These are phyloP conservation scores for Chalciporus pseudorubinellus DNA, from an alignment of 768 basidiomycete species.

Conservation along the genomic window DNA sequence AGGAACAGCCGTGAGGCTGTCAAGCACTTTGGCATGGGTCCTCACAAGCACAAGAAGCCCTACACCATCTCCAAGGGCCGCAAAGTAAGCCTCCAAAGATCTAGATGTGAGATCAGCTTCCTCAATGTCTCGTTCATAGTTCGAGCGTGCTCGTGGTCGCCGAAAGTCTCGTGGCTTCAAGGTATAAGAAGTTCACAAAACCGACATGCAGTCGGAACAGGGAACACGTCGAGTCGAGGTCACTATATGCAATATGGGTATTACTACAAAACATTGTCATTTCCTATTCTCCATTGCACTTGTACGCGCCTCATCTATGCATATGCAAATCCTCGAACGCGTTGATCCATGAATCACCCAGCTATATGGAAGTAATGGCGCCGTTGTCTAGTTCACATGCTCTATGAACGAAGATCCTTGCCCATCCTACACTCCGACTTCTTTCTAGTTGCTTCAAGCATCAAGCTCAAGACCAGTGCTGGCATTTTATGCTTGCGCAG, in stretches of 20 bases:
- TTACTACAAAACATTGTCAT: constrained; percentile 22
- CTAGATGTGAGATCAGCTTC: neutral
- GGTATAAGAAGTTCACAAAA: constrained; percentile 58
- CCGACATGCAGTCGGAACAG: constrained; percentile 29
- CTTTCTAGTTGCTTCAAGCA: neutral
- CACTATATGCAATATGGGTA: constrained; percentile 34
- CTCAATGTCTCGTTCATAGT: constrained; percentile 41
- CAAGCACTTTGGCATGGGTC: constrained; percentile 98
- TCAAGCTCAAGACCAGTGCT: neutral
- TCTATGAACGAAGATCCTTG: neutral
- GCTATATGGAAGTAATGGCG: neutral
- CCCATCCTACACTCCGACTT: neutral
- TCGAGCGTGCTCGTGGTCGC: constrained; percentile 98
- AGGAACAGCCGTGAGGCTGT: constrained; percentile 91
- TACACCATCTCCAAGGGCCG: constrained; percentile 94
- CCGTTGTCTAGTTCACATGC: neutral
- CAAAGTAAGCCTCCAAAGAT: constrained; percentile 53
- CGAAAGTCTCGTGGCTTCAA: constrained; percentile 98
- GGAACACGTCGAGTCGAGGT: constrained; percentile 22
- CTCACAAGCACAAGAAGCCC: constrained; percentile 98
- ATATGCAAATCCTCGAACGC: constrained; percentile 21
- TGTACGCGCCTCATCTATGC: constrained; percentile 27
- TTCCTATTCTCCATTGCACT: constrained; percentile 16
- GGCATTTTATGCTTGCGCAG: neutral
- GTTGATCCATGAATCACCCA: neutral